Percentiles rank a stretch among this genome's conserved stretches.
phyloP scores from a whole-genome alignment of 2,329 filamentous ascomycete species.

The Nemania sp. region DNA sequence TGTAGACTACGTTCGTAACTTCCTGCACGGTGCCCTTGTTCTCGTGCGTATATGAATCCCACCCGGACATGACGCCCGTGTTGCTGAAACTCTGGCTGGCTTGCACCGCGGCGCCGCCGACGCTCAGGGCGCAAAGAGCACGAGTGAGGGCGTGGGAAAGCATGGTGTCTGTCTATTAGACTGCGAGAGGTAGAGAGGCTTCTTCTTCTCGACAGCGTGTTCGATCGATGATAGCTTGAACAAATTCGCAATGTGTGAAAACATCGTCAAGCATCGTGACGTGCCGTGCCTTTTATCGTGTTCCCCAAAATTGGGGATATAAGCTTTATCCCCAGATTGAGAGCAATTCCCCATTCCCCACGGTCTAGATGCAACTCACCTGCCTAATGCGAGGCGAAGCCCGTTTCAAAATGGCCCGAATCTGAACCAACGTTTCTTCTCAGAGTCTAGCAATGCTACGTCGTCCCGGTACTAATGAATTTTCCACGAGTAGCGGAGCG shows the following conservation, averaged over 20 bases:
- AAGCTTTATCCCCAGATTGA: no score
- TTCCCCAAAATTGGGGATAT: background rate
- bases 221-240: background rate
- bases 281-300: background rate
- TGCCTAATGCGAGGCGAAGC: slow-evolving; percentile 17
- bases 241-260: background rate
- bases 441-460: background rate
- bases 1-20: slow-evolving; percentile 46
- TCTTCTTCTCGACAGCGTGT: no score
- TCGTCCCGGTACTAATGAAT: background rate
- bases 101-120: slow-evolving; percentile 29
- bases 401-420: background rate
- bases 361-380: slow-evolving; percentile 3
- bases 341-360: background rate
- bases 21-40: slow-evolving; percentile 47
- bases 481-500: no score
- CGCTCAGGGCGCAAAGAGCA: slow-evolving; percentile 31
- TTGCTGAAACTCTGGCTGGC: slow-evolving; percentile 48
- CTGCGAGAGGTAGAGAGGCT: background rate
- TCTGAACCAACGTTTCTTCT: background rate
- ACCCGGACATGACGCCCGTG: slow-evolving; percentile 46
- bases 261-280: background rate
- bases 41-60: slow-evolving; percentile 46
- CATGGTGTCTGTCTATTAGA: slow-evolving; percentile 15
- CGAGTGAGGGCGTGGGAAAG: slow-evolving; percentile 8